These are phyloP conservation scores for Larix kaempferi DNA, from an alignment of 75 land plant genomes.

Conservation along the genomic window DNA sequence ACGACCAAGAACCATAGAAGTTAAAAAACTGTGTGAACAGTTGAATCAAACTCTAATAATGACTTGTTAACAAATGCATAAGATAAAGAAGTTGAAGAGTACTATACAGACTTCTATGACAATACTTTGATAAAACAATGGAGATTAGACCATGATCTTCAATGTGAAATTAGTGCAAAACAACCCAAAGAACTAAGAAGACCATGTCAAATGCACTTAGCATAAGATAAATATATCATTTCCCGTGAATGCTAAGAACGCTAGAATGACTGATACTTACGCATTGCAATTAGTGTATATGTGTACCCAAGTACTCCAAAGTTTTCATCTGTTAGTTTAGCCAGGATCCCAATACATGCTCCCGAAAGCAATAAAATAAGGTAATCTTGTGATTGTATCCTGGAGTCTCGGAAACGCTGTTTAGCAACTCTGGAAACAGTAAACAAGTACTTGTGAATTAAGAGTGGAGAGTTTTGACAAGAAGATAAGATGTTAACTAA, in stretches of 20 bases:
- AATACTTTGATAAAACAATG: neutral
- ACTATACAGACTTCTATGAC: neutral
- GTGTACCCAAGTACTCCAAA: conserved; percentile 85
- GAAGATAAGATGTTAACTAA: conserved; percentile 1
- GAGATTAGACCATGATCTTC: neutral
- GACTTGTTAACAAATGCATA: neutral
- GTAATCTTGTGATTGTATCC: conserved; percentile 77
- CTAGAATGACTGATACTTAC: conserved; percentile 46
- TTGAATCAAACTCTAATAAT: neutral
- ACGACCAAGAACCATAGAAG: neutral
- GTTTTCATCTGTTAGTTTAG: conserved; percentile 71
- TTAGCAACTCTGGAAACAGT: conserved; percentile 51
- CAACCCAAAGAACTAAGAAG: neutral
- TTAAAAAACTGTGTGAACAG: neutral
- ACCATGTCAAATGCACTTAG: neutral
- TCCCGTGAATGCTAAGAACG: neutral
- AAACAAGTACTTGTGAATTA: neutral
- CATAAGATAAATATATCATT: neutral
- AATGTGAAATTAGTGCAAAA: neutral
- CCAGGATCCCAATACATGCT: conserved; percentile 82
- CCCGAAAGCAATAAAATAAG: conserved; percentile 88
- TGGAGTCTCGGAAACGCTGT: conserved; percentile 88
- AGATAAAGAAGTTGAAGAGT: neutral
- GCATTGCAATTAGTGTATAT: conserved; percentile 89
- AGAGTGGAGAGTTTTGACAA: neutral